Conservation (phyloP, 2,329 filamentous ascomycete species). For the Curvularia hawaiiensis region DNA sequence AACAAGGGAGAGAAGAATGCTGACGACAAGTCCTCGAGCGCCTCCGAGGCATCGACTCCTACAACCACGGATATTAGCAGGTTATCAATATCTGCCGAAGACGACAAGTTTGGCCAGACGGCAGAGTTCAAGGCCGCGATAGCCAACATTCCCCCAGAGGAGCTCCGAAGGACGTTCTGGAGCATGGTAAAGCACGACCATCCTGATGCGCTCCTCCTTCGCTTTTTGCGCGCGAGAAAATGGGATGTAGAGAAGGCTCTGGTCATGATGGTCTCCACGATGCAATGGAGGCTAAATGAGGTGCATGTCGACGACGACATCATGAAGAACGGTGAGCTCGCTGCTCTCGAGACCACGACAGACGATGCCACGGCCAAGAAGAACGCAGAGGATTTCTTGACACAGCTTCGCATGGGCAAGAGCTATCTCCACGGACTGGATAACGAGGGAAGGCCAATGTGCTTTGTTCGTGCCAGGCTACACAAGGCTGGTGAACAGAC, state of each 20-base stretch:
- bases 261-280: slow-evolving; percentile 91
- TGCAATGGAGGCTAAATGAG: slow-evolving; percentile 85
- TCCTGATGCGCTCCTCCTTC: slow-evolving; percentile 74
- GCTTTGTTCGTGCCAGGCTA: slow-evolving; percentile 79
- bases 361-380: slow-evolving; percentile 69
- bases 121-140: slow-evolving; percentile 86
- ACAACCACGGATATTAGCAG: slow-evolving; percentile 37
- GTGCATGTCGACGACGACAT: slow-evolving; percentile 91
- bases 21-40: slow-evolving; percentile 41
- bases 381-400: slow-evolving; percentile 76
- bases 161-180: slow-evolving; percentile 84
- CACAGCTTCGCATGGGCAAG: slow-evolving; percentile 87
- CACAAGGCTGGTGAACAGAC: slow-evolving; percentile 84
- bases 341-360: slow-evolving; percentile 64
- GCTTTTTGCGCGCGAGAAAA: slow-evolving; percentile 56
- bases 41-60: slow-evolving; percentile 28
- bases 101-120: slow-evolving; percentile 92
- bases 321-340: slow-evolving; percentile 53
- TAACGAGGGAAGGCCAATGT: slow-evolving; percentile 83
- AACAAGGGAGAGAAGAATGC: slow-evolving; percentile 58
- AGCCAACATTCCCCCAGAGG: slow-evolving; percentile 75
- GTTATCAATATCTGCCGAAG: slow-evolving; percentile 49
- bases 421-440: slow-evolving; percentile 89
- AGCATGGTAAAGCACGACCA: slow-evolving; percentile 94
- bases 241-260: slow-evolving; percentile 95